Conservation (phyloP, 805 yeast species). For the Candida anglica region DNA sequence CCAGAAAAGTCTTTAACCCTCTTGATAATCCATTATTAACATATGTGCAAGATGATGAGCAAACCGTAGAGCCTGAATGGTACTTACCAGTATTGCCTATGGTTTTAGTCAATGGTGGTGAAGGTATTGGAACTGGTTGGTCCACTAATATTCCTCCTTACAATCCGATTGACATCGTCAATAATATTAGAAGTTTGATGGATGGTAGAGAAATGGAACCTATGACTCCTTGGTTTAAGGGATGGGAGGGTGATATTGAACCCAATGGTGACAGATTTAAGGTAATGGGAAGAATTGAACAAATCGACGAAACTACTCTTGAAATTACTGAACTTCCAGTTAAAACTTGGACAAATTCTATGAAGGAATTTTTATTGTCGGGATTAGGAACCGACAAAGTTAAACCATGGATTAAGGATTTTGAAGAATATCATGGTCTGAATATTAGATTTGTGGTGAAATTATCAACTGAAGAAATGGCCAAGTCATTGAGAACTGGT, state of each 20-base stretch:
- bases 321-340: constrained; percentile 93
- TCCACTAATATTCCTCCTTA: constrained; percentile 88
- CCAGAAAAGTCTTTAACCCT: constrained; percentile 72
- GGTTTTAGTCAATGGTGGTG: constrained; percentile 92
- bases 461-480: constrained; percentile 78
- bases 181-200: constrained; percentile 71
- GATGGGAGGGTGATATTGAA: constrained; percentile 87
- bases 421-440: constrained; percentile 89
- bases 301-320: constrained; percentile 70
- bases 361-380: constrained; percentile 77
- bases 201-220: constrained; percentile 63
- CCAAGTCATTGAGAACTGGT: constrained; percentile 68
- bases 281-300: constrained; percentile 77
- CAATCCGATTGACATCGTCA: constrained; percentile 80
- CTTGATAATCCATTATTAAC: constrained; percentile 74
- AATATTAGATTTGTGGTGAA: constrained; percentile 77
- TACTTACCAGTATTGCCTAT: constrained; percentile 92
- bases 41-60: constrained; percentile 89
- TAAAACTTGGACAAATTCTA: constrained; percentile 85
- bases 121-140: constrained; percentile 99
- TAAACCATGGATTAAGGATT: constrained; percentile 85
- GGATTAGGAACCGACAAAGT: constrained; percentile 77
- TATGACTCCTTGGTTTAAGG: constrained; percentile 91
- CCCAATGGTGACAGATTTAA: constrained; percentile 64
- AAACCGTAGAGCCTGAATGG: constrained; percentile 93